Evolutionary conservation across 352 stramenopile genomes (phyloP).

Genomic region (Aphanomyces euteiches): DNA sequence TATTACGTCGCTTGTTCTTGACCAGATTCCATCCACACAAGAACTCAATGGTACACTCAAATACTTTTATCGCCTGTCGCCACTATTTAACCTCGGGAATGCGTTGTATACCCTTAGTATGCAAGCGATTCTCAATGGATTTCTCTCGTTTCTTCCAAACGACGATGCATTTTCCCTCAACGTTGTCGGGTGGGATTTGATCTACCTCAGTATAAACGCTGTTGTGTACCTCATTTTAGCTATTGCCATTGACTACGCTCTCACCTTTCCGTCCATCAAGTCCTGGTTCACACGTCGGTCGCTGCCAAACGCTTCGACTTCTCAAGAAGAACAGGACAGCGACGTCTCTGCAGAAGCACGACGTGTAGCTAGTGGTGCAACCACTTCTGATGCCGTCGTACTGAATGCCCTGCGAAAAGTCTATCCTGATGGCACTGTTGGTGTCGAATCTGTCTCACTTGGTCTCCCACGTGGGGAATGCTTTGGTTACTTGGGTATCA

Average conservation of each 20-base stretch:
- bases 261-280: constrained; percentile 24
- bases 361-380: constrained; percentile 17
- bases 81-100: constrained; percentile 62
- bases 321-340: constrained; percentile 41
- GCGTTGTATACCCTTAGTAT: constrained; percentile 45
- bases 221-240: constrained; percentile 74
- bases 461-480: constrained; percentile 64
- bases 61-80: constrained; percentile 64
- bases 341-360: constrained; percentile 34
- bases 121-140: constrained; percentile 40
- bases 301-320: too few relatives aligned
- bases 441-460: constrained; percentile 69
- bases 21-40: constrained; percentile 45
- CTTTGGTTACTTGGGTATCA: constrained; percentile 93
- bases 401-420: constrained; percentile 80
- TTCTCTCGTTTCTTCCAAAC: background rate
- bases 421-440: constrained; percentile 70
- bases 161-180: constrained; percentile 50
- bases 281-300: background rate
- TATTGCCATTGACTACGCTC: constrained; percentile 54
- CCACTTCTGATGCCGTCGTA: constrained; percentile 38
- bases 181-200: constrained; percentile 56
- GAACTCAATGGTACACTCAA: constrained; percentile 45
- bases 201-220: constrained; percentile 66
- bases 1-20: constrained; percentile 54